Evolutionary conservation across 352 stramenopile genomes (phyloP).

Genomic region (Pythium folliculosum): DNA sequence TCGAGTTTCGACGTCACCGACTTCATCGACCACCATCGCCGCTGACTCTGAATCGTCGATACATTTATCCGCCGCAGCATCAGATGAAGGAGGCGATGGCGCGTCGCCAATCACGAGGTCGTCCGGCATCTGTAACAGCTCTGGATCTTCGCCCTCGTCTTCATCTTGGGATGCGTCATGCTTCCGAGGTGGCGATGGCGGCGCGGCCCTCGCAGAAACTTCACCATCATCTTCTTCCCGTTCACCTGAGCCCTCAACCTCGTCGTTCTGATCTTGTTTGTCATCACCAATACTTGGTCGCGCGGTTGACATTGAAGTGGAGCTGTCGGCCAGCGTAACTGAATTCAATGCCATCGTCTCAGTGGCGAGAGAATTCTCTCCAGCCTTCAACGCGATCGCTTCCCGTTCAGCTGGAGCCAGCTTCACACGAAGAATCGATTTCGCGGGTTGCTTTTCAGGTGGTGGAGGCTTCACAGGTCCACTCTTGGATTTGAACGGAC

Average conservation of each 20-base stretch:
- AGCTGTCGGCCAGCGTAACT: background rate
- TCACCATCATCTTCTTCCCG: conserved; percentile 14
- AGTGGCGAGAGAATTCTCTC: background rate
- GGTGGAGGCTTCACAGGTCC: conserved; percentile 1
- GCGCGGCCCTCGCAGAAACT: conserved; percentile 6
- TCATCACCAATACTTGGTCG: conserved; percentile 4
- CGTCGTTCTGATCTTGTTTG: background rate
- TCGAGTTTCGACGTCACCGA: background rate
- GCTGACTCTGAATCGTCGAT: background rate
- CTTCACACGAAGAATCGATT: conserved; percentile 31
- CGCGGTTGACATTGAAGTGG: background rate
- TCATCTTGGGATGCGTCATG: conserved; percentile 25
- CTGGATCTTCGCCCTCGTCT: conserved; percentile 5
- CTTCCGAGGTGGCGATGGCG: conserved; percentile 26
- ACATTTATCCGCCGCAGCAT: background rate
- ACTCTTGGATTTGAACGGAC: conserved; percentile 5
- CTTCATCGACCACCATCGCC: background rate
- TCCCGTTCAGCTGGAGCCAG: conserved; percentile 18
- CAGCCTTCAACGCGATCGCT: background rate
- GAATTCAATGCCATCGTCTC: background rate
- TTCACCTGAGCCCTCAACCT: background rate
- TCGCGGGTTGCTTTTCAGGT: conserved; percentile 15
- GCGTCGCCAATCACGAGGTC: conserved; percentile 14
- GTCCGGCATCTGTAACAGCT: conserved; percentile 10
- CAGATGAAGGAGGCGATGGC: conserved; percentile 9